A percentile compares a stretch with the other conserved stretches of the same genome.
Conservation (phyloP, 83 land plant genomes). For the Thuja plicata region DNA sequence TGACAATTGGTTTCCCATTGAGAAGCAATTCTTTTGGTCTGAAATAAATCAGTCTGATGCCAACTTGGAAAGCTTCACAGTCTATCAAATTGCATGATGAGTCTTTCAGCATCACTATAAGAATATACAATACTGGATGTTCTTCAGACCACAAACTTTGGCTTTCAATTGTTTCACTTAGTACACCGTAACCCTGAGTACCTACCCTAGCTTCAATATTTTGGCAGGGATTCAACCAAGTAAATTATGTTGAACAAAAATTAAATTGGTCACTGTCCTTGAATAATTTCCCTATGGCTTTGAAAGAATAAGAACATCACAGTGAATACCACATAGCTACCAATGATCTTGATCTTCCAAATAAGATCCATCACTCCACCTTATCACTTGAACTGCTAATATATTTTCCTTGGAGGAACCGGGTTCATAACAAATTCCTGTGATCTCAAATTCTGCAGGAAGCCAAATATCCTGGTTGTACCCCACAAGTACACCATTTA, state of each 20-base stretch:
- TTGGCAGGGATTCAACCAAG: slow-evolving; percentile 30
- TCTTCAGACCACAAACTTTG: slow-evolving; percentile 98
- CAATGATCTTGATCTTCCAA: slow-evolving; percentile 99
- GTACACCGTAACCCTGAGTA: slow-evolving; percentile 45
- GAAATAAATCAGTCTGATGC: slow-evolving; percentile 69
- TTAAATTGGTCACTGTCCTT: slow-evolving; percentile 20
- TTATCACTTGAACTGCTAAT: slow-evolving; percentile 93
- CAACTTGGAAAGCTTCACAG: slow-evolving; percentile 95
- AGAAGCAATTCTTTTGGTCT: slow-evolving; percentile 82
- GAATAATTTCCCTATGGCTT: slow-evolving; percentile 75
- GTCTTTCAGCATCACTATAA: slow-evolving; percentile 79
- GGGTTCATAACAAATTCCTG: slow-evolving; percentile 63
- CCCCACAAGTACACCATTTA: slow-evolving; percentile 86
- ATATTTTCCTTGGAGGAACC: slow-evolving; percentile 61
- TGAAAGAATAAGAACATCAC: slow-evolving; percentile 87
- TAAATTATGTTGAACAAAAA: slow-evolving; percentile 31
- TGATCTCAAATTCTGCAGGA: slow-evolving; percentile 98
- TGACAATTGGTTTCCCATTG: slow-evolving; percentile 77
- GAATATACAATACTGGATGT: slow-evolving; percentile 81
- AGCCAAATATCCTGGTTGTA: slow-evolving; percentile 99
- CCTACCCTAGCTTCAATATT: slow-evolving; percentile 28
- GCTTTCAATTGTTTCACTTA: slow-evolving; percentile 50
- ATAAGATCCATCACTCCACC: slow-evolving; percentile 99
- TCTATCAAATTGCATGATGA: slow-evolving; percentile 65
- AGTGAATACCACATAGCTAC: slow-evolving; percentile 99